Conservation (phyloP, 345 rosid species). For the Durio zibethinus region DNA sequence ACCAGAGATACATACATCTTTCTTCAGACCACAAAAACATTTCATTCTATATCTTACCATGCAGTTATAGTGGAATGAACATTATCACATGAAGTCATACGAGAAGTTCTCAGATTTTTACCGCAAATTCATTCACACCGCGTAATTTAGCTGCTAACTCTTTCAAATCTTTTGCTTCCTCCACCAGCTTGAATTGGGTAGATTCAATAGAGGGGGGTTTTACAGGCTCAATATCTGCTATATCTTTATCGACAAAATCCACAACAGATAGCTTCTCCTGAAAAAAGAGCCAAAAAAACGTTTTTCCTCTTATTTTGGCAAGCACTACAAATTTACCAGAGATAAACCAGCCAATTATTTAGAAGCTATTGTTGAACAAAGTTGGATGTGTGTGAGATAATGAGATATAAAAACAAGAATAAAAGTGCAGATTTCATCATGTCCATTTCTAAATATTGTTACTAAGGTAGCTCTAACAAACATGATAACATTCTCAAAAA, state of each 20-base stretch:
- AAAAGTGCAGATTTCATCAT: background rate
- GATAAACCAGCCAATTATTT: background rate
- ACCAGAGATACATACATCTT: background rate
- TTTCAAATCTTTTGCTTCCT: conserved; percentile 74
- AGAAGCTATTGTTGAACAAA: background rate
- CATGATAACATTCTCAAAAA: background rate
- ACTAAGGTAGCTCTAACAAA: background rate
- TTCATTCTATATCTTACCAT: conserved; percentile 6
- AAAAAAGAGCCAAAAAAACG: background rate
- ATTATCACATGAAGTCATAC: background rate
- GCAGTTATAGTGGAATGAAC: background rate
- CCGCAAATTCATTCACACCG: conserved; percentile 73
- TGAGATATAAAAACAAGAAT: background rate
- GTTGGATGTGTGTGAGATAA: background rate
- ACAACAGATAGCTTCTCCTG: conserved; percentile 72
- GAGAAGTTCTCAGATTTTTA: conserved; percentile 27
- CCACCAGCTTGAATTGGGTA: conserved; percentile 72
- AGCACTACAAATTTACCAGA: background rate
- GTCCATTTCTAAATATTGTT: background rate
- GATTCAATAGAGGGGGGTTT: conserved; percentile 47
- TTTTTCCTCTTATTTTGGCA: background rate
- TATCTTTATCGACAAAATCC: conserved; percentile 62
- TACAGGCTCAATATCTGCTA: conserved; percentile 36
- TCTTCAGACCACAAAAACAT: background rate
- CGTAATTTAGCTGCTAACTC: conserved; percentile 65